phyloP scores from a whole-genome alignment of 768 basidiomycete species.

The Austroboletus eburneus region DNA sequence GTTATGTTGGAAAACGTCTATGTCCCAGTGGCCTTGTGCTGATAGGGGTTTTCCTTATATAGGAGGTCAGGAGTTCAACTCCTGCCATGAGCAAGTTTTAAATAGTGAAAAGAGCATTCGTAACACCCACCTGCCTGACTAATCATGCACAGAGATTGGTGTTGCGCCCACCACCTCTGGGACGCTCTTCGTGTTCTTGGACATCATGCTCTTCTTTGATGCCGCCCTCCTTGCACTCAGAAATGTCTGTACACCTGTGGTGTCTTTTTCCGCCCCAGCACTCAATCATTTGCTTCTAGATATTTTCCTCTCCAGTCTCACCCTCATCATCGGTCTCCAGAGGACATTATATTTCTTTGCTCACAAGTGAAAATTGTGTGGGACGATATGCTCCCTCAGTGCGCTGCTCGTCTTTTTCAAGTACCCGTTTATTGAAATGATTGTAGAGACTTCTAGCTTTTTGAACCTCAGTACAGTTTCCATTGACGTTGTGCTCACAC shows the following conservation, averaged over 20 bases:
- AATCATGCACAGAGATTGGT: conserved; percentile 68
- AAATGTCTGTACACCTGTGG: conserved; percentile 58
- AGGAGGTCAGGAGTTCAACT: too few relatives aligned
- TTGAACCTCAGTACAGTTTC: conserved; percentile 75
- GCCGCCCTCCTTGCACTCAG: conserved; percentile 94
- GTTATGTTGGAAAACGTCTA: too few relatives aligned
- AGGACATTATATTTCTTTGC: conserved; percentile 99
- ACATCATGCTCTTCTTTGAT: conserved; percentile 95
- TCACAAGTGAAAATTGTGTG: conserved; percentile 89
- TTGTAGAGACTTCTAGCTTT: conserved; percentile 96
- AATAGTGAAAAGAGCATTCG: too few relatives aligned
- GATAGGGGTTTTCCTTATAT: too few relatives aligned
- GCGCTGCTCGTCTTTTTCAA: conserved; percentile 92
- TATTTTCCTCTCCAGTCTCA: conserved; percentile 92
- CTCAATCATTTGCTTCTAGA: conserved; percentile 41
- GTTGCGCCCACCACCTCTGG: conserved; percentile 97
- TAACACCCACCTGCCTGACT: background rate
- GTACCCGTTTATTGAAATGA: conserved; percentile 90
- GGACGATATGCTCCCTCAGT: conserved; percentile 82
- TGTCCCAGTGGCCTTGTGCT: too few relatives aligned
- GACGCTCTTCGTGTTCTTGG: conserved; percentile 91
- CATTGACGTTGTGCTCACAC: background rate
- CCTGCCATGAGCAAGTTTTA: too few relatives aligned
- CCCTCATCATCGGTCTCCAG: conserved; percentile 93
- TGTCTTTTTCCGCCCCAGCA: background rate